phyloP scores from a whole-genome alignment of 768 basidiomycete genomes.

The Leccinum subgranulosum region DNA sequence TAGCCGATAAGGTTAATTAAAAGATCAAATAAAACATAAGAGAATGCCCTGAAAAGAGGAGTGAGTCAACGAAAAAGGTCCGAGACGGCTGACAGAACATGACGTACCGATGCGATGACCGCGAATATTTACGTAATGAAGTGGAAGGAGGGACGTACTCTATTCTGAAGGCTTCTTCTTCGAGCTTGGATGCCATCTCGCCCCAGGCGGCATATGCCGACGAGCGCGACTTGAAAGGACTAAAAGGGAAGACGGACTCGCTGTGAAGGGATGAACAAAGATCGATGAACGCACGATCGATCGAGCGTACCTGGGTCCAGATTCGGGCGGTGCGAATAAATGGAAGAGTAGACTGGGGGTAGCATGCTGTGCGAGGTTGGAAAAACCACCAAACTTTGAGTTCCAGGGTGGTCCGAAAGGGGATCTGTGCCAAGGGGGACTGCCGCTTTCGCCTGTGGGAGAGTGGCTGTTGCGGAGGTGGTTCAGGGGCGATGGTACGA shows the following conservation, averaged over 20 bases:
- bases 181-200: constrained; percentile 66
- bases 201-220: constrained; percentile 71
- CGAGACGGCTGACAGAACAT: not conserved
- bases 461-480: constrained; percentile 28
- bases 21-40: constrained; percentile 24
- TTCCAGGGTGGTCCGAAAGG: constrained; percentile 26
- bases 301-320: constrained; percentile 38
- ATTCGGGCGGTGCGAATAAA: constrained; percentile 73
- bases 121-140: constrained; percentile 30
- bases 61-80: not conserved
- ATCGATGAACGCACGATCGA: constrained; percentile 11
- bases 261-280: constrained; percentile 29
- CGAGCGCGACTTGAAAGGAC: constrained; percentile 32
- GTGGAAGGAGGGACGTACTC: constrained; percentile 63
- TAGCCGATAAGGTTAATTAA: constrained; percentile 28
- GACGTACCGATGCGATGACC: constrained; percentile 24
- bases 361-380: constrained; percentile 54
- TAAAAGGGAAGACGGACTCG: constrained; percentile 34
- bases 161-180: constrained; percentile 68
- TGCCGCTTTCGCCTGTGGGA: constrained; percentile 23
- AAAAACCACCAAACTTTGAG: constrained; percentile 34
- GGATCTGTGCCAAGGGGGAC: constrained; percentile 30
- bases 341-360: constrained; percentile 67
- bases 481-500: constrained; percentile 24
- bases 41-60: constrained; percentile 18